phyloP scores from a whole-genome alignment of 2,329 filamentous ascomycete species.

The Penicillium sp. region DNA sequence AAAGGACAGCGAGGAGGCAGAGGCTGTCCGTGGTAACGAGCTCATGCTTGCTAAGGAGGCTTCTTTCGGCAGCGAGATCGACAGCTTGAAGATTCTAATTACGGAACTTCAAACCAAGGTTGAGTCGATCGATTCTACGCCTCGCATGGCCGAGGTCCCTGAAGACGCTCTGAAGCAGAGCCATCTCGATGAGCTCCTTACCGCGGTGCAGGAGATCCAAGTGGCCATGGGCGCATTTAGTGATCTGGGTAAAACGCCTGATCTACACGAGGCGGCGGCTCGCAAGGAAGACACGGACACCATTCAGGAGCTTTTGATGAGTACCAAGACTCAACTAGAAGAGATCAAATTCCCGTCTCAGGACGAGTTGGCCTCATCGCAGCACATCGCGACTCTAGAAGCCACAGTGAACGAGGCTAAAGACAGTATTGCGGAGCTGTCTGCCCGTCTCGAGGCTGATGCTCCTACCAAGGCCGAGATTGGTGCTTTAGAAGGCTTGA shows the following conservation, averaged over 20 bases:
- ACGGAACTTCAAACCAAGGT: slow-evolving; percentile 78
- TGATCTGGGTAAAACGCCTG: slow-evolving; percentile 43
- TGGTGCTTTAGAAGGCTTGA: slow-evolving; percentile 66
- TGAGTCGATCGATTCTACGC: slow-evolving; percentile 60
- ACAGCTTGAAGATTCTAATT: slow-evolving; percentile 78
- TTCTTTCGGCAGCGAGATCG: slow-evolving; percentile 63
- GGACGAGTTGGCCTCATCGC: slow-evolving; percentile 60
- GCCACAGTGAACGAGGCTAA: slow-evolving; percentile 68
- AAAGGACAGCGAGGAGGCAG: slow-evolving; percentile 46
- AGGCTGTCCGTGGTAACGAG: slow-evolving; percentile 48
- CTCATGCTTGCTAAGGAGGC: slow-evolving; percentile 52
- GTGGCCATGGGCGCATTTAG: slow-evolving; percentile 54
- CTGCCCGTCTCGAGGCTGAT: slow-evolving; percentile 60
- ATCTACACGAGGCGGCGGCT: slow-evolving; percentile 49
- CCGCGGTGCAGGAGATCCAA: slow-evolving; percentile 49
- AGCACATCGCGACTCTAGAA: slow-evolving; percentile 58
- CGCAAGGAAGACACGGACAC: slow-evolving; percentile 81
- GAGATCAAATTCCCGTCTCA: slow-evolving; percentile 61
- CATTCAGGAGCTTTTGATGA: slow-evolving; percentile 82
- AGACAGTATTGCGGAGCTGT: slow-evolving; percentile 62
- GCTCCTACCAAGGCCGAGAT: slow-evolving; percentile 74
- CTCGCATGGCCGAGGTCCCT: slow-evolving; percentile 32
- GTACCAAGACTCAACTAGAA: slow-evolving; percentile 82
- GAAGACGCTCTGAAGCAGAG: slow-evolving; percentile 43
- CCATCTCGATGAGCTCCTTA: slow-evolving; percentile 43